Evolutionary conservation across 139 green algal species (phyloP).

Genomic region (Tetratostichococcus sp.): DNA sequence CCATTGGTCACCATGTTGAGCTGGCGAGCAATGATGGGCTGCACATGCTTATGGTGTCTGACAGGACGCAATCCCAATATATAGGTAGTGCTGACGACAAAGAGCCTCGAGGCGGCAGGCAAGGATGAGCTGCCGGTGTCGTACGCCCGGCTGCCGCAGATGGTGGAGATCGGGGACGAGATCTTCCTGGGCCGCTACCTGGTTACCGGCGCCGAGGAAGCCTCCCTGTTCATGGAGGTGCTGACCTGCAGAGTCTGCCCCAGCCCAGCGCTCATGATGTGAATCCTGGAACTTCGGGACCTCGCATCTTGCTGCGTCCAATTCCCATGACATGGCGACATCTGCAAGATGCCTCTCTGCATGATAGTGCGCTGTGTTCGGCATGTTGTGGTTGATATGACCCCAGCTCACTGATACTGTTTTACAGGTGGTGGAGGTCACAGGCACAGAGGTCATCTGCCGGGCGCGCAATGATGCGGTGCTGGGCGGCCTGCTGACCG

Average conservation of each 20-base stretch:
- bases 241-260: not conserved
- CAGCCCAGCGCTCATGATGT: not conserved
- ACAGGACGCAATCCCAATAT: not conserved
- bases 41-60: too few relatives aligned
- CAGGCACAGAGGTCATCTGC: slow-evolving; percentile 66
- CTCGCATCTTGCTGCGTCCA: too few relatives aligned
- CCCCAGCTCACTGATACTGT: too few relatives aligned
- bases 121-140: slow-evolving; percentile 67
- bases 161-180: slow-evolving; percentile 67
- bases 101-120: slow-evolving; percentile 38
- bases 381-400: too few relatives aligned
- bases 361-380: too few relatives aligned
- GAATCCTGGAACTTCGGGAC: too few relatives aligned
- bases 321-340: too few relatives aligned
- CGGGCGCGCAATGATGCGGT: slow-evolving; percentile 60
- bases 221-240: slow-evolving; percentile 78
- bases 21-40: too few relatives aligned
- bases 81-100: slow-evolving; percentile 49
- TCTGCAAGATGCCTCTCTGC: too few relatives aligned
- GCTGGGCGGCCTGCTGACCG: slow-evolving; percentile 84
- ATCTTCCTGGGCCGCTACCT: slow-evolving; percentile 91
- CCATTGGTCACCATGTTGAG: too few relatives aligned
- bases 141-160: slow-evolving; percentile 70
- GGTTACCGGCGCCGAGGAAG: slow-evolving; percentile 77
- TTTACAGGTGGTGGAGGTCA: slow-evolving; percentile 48